Conservation (phyloP, 2,329 filamentous ascomycete genomes). For the Monilinia fructicola region DNA sequence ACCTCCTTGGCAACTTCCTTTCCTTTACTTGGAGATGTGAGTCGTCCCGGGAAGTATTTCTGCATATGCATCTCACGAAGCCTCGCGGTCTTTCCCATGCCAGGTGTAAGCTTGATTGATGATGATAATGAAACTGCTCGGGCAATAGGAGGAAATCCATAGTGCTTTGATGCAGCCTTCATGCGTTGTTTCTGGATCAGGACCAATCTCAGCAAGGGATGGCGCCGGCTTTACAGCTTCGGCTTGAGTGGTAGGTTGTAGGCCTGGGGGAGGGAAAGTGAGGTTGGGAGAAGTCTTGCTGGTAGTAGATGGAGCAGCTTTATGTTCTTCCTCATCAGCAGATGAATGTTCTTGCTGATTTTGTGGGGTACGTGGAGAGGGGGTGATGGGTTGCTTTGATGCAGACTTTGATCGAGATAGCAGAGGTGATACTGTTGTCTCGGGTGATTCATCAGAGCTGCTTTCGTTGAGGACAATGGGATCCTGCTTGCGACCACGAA, state of each 20-base stretch:
- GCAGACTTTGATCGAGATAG: slow-evolving; percentile 4
- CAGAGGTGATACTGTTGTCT: background rate
- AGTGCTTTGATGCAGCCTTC: background rate
- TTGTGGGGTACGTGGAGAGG: slow-evolving; percentile 3
- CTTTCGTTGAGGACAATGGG: background rate
- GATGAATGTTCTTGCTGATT: background rate
- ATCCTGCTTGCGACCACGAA: slow-evolving; percentile 15
- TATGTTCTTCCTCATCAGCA: background rate
- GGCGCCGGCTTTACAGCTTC: background rate
- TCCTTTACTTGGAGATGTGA: background rate
- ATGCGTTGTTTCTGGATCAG: slow-evolving; percentile 8
- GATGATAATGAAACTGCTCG: background rate
- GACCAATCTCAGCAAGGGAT: background rate
- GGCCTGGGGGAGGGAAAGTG: background rate
- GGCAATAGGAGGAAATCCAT: background rate
- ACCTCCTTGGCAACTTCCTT: slow-evolving; percentile 4
- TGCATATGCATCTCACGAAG: background rate
- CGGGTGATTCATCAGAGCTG: slow-evolving; percentile 16
- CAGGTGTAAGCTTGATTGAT: background rate
- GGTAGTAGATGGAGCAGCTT: slow-evolving; percentile 6
- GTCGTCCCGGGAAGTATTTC: background rate
- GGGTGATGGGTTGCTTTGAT: background rate
- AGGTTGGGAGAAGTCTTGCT: background rate
- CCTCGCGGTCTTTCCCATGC: background rate
- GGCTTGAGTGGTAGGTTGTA: slow-evolving; percentile 1